Evolutionary conservation across 2,329 filamentous ascomycete species (phyloP).

Genomic region (Pseudogymnoascus sp.): DNA sequence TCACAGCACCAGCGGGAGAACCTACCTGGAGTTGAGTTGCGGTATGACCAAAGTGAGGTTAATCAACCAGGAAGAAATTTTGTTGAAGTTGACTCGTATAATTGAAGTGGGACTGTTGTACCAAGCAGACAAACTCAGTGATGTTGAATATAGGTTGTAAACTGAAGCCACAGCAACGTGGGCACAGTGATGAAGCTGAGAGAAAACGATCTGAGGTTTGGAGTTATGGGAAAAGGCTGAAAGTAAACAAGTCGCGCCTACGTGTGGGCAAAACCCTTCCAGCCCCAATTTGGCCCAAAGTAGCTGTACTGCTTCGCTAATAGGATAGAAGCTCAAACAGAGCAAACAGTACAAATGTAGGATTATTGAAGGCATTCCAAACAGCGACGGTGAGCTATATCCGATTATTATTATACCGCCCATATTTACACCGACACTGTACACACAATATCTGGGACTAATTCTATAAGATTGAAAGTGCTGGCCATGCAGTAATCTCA

Average conservation of each 20-base stretch:
- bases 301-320: background rate
- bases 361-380: background rate
- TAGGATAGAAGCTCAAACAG: background rate
- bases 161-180: background rate
- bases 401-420: background rate
- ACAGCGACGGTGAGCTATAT: background rate
- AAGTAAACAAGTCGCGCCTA: background rate
- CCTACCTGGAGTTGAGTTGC: background rate
- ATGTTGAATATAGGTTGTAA: background rate
- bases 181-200: background rate
- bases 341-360: background rate
- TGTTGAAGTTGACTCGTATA: background rate
- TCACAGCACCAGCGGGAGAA: background rate
- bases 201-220: background rate
- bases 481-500: background rate
- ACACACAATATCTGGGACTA: background rate
- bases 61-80: background rate
- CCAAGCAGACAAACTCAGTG: background rate
- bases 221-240: background rate
- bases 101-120: background rate
- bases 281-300: background rate
- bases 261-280: background rate
- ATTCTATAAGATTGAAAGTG: background rate
- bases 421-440: background rate
- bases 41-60: background rate